phyloP scores from a whole-genome alignment of 148 eudicot genomes.

The Fagopyrum esculentum region DNA sequence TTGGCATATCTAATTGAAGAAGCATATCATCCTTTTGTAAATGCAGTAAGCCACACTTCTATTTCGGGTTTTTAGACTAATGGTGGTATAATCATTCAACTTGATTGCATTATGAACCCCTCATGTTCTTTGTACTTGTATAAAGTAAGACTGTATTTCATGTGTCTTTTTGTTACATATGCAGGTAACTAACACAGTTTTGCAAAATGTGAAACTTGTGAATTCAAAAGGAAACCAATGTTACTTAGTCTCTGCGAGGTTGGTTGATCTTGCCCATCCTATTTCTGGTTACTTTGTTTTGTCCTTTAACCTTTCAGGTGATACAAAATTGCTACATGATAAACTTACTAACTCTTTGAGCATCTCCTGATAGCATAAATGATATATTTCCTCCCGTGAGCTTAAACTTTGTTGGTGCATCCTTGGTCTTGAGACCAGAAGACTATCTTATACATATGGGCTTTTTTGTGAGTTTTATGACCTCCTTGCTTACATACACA shows the following conservation, averaged over 20 bases:
- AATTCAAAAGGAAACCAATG: slow-evolving; percentile 64
- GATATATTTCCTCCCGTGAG: slow-evolving; percentile 68
- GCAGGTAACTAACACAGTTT: slow-evolving; percentile 69
- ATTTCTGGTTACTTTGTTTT: background rate
- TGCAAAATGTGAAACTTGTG: slow-evolving; percentile 50
- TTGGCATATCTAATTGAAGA: slow-evolving; percentile 83
- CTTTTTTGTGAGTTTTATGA: slow-evolving; percentile 57
- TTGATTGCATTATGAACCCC: background rate
- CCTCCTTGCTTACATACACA: background rate
- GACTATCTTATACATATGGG: slow-evolving; percentile 76
- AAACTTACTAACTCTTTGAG: slow-evolving; percentile 4
- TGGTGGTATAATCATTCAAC: background rate
- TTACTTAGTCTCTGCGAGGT: slow-evolving; percentile 67
- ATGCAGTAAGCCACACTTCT: slow-evolving; percentile 47
- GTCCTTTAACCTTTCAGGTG: background rate
- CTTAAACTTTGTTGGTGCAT: slow-evolving; percentile 85
- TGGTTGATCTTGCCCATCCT: background rate
- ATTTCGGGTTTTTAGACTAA: background rate
- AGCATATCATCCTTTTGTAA: slow-evolving; percentile 80
- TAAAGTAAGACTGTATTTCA: background rate
- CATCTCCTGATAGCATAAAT: slow-evolving; percentile 35
- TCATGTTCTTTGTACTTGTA: background rate
- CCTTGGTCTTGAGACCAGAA: slow-evolving; percentile 70
- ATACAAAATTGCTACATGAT: background rate
- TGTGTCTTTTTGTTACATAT: background rate